Base-by-base conservation (phyloP, 2,329 filamentous ascomycete species). In the Fonsecaea erecta region DNA sequence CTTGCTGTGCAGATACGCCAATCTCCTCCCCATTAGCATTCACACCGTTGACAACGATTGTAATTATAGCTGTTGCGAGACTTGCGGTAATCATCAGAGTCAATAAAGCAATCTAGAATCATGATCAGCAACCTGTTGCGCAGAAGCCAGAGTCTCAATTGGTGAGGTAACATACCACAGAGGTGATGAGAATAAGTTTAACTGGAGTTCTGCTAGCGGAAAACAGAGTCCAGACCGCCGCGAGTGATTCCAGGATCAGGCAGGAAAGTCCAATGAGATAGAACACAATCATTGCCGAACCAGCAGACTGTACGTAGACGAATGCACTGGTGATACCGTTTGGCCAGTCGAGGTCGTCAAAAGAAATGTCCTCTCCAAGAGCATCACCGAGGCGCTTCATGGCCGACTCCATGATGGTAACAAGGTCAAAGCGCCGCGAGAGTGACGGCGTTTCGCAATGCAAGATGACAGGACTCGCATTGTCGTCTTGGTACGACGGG, bases 191-290 rank as follows among this genome's bases (percentile, higher is more conserved):
- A 18, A 48, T 21, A 12, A 48, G 12, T 24, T 48, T 48, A 3
- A 48, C 43, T 12, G 43, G 18, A 11, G 43, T 24, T 12, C 21
- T 24, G 43, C 11, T 48, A 8, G 43, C 24, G 9, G 43, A 24
- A 14, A 48, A 48, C 21, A 48, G 14, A 24, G 3, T 3, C 43
- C 43, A 48, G 8, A 48, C 16, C 7, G 43, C 43, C 43, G 43
- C 43, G 11, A 48, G 9, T 1, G 51, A 26, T 12, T 51, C 43
- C 8, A 62, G 16, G 16, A 62, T 16, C 14, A 56, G 26, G 28
- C 46, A 63, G 16, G 28, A 11, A 26, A 63, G 32, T 26, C 60
- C 60, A 26, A 62, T 62, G 60, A 62, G 18, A 37, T 55, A 55
- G 34, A 55, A 57, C 16, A 48, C 57, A 18, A 60, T n/a, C 57